phyloP scores from a whole-genome alignment of 139 green algal genomes.

The Chlorella sp. region DNA sequence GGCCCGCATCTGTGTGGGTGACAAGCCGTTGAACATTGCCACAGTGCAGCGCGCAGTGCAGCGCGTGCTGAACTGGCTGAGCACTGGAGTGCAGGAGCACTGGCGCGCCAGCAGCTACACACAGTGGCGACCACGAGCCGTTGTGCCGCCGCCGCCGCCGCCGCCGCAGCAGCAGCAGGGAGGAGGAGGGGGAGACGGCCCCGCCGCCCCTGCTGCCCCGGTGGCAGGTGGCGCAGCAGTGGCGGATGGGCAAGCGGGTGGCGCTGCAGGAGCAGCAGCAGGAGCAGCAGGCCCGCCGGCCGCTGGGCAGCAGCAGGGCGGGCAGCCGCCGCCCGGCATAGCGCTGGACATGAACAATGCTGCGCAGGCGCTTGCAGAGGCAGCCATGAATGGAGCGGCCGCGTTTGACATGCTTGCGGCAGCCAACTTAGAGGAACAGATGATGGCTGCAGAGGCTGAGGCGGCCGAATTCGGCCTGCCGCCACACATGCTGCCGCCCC shows the following conservation, averaged over 20 bases:
- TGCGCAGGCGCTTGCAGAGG: too few species aligned
- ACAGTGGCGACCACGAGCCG: background rate
- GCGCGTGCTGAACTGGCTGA: conserved; percentile 10
- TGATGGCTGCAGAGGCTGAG: too few species aligned
- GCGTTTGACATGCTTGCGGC: too few species aligned
- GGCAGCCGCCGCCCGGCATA: too few species aligned
- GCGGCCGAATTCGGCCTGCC: too few species aligned
- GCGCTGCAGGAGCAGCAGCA: background rate
- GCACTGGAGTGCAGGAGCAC: background rate
- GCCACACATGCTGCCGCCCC: too few species aligned
- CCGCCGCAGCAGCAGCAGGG: background rate
- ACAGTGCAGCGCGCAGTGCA: background rate
- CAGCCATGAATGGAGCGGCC: too few species aligned
- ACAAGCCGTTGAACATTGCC: background rate
- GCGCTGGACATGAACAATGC: too few species aligned
- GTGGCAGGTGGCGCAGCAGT: background rate
- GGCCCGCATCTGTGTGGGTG: background rate
- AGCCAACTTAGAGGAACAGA: too few species aligned
- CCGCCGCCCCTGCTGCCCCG: background rate
- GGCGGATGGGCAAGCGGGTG: background rate
- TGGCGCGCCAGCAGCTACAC: conserved; percentile 4
- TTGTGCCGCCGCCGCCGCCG: background rate
- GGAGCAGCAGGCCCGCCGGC: background rate
- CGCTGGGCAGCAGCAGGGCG: too few species aligned
- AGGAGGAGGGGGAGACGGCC: background rate